Base-by-base conservation (phyloP, 228 moss, liverwort and hornwort species). In the Sphagnum magellanicum region DNA sequence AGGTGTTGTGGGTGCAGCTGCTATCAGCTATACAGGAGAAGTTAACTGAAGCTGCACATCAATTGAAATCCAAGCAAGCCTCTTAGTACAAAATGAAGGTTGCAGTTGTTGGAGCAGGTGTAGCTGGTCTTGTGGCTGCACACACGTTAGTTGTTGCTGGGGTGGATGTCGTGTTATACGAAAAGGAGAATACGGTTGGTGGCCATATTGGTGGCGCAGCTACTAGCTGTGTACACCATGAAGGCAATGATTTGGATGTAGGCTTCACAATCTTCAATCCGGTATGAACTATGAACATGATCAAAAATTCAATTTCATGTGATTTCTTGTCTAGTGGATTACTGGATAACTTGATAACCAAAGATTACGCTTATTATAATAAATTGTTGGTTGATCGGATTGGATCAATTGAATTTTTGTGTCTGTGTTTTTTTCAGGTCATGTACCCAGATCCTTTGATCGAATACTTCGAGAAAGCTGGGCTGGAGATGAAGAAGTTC, bases 221-320 rank as follows among this genome's bases (percentile, higher is more conserved):
- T 62, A 91, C 94, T 13, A 61, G 81, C 63, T 89, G 91, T 11
- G 0, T 89, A 51, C 72, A 84, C 62, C 77, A 81, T 61, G 85
- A 75, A 66, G 86, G 90, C 61, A 70, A 84, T 0, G 79, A 12
- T 8, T 70, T 94, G 50, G 94, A 91, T 52, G 67, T 84, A 6
- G 92, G 92, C 58, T 94, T 94, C 73, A 91, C 88, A 86, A 85
- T 94, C 50, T 91, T 91, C 78, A 94, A 94, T 72, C 83, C 83
- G 82, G 92, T 88, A 68, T 60, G 67, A 32, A 32, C 32, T 32
- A 32, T 32, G 32, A 32, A 32, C 32, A 32, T 32, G 32, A 32
- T 32, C 32, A 32, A 32, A 32, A 32, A 32, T 32, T 2, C 32
- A 32, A 32, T 32, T 32, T 32, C 32, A 32, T 32, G 32, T 32